Evolutionary conservation across 2,329 filamentous ascomycete genomes (phyloP), one percentile per base, ranked within the genome.

Genomic region (Xylaria digitata): DNA sequence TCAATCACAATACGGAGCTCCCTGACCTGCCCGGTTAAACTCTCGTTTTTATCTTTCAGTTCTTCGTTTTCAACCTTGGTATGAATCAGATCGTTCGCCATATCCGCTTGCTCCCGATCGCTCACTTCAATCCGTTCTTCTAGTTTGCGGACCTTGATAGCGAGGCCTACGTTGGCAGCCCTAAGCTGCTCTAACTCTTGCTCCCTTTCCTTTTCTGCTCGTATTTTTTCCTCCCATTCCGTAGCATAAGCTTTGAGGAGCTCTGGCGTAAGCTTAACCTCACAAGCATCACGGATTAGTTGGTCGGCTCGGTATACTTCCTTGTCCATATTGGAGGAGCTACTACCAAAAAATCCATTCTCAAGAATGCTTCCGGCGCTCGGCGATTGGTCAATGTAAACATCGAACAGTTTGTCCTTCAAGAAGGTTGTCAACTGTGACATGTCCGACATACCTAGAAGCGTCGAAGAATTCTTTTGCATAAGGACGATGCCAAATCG

Each of bases 401-500:
- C 94, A 76, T 99, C 96, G 71, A 99, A 99, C 0, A 99, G 77
- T 72, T 92, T 92, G 79, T 99, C 96, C 78, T 97, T 97, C 30
- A 99, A 84, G 81, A 96, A 97, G 3, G 87, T 92, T 0, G 94
- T 97, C 55, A 99, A 85, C 48, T 92, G 89, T 55, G 90, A 86
- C 94, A 99, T 98, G 75, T 98, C 96, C 48, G 92, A 91, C 87
- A 98, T 95, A 23, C 81, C 87, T 43, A 98, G 85, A 6, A 99
- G 82, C 0, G 90, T 85, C 23, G 90, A 81, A 0, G 92, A 87
- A 77, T 99, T 99, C 82, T 97, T 97, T 75, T 96, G 93, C 93
- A 99, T 98, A 58, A 99, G 85, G 3, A 96, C 93, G 71, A 98
- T 90, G 60, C 94, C 95, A 73, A 99, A 99, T 73, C 95, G 95